Conservation (phyloP, 2,329 filamentous ascomycete species). For the Cordyceps pruinosa region DNA sequence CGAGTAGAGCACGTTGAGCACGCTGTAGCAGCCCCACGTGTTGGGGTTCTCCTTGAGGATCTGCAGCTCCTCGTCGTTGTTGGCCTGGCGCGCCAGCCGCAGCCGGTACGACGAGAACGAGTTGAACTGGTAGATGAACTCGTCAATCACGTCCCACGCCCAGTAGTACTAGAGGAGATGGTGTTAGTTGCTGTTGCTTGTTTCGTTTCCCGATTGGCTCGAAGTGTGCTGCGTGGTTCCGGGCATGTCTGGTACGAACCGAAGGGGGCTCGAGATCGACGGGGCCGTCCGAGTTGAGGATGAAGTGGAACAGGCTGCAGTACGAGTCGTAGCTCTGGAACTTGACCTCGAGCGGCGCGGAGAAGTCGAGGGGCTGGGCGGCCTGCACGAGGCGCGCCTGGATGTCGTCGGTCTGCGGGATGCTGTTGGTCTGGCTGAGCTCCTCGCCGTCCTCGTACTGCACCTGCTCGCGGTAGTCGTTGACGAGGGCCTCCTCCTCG, state of each 20-base stretch:
- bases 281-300: slow-evolving; percentile 97
- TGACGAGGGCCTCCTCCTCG: slow-evolving; percentile 91
- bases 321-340: slow-evolving; percentile 99
- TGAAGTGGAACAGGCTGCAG: slow-evolving; percentile 98
- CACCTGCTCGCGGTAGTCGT: slow-evolving; percentile 94
- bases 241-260: slow-evolving; percentile 55
- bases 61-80: slow-evolving; percentile 88
- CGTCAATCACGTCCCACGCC: slow-evolving; percentile 99
- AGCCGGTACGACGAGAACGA: slow-evolving; percentile 97
- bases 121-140: slow-evolving; percentile 99
- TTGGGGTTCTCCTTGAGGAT: slow-evolving; percentile 94
- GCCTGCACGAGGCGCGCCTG: slow-evolving; percentile 87
- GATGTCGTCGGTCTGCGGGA: slow-evolving; percentile 79
- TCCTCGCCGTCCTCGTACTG: slow-evolving; percentile 85
- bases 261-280: slow-evolving; percentile 95
- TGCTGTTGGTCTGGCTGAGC: slow-evolving; percentile 66
- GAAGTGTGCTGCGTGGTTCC: too few species aligned
- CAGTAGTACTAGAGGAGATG: slow-evolving; percentile 73
- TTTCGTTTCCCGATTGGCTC: too few species aligned
- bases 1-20: slow-evolving; percentile 98
- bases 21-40: slow-evolving; percentile 99
- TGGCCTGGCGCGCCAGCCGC: slow-evolving; percentile 72
- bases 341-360: slow-evolving; percentile 91
- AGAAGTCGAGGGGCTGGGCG: slow-evolving; percentile 91
- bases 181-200: too few species aligned